Conservation (phyloP, 768 basidiomycete genomes). For the Amanita polypyramis region DNA sequence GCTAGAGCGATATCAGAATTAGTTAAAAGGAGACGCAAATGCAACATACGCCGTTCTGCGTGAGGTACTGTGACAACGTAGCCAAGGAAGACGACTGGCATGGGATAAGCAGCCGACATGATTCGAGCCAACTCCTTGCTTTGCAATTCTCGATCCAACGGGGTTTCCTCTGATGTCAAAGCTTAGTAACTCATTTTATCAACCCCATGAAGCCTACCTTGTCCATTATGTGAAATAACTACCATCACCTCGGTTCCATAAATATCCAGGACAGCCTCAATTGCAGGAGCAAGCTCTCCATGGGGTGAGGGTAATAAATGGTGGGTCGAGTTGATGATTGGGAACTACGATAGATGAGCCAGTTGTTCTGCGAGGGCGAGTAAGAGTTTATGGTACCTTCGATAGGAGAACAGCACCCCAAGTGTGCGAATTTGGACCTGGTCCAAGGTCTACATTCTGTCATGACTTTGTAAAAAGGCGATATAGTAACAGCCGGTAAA, state of each 20-base stretch:
- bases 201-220: slow-evolving; percentile 37
- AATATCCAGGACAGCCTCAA: slow-evolving; percentile 75
- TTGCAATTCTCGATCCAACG: slow-evolving; percentile 81
- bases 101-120: slow-evolving; percentile 57
- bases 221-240: slow-evolving; percentile 86
- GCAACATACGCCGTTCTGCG: slow-evolving; percentile 47
- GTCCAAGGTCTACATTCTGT: slow-evolving; percentile 82
- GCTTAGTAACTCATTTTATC: not conserved
- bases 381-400: slow-evolving; percentile 33
- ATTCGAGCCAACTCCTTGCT: slow-evolving; percentile 72
- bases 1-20: slow-evolving; percentile 28
- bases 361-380: not conserved
- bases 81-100: slow-evolving; percentile 72
- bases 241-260: slow-evolving; percentile 73
- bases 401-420: slow-evolving; percentile 82
- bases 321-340: slow-evolving; percentile 78
- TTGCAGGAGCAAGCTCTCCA: slow-evolving; percentile 84
- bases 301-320: slow-evolving; percentile 80
- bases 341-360: slow-evolving; percentile 41
- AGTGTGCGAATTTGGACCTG: slow-evolving; percentile 80
- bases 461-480: slow-evolving; percentile 1
- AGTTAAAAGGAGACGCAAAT: not conserved
- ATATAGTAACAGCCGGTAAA: not conserved
- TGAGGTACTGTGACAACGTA: slow-evolving; percentile 71
- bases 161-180: slow-evolving; percentile 60